phyloP scores from a whole-genome alignment of 1,284 basidiomycete genomes.

The Ceratobasidium sp. region DNA sequence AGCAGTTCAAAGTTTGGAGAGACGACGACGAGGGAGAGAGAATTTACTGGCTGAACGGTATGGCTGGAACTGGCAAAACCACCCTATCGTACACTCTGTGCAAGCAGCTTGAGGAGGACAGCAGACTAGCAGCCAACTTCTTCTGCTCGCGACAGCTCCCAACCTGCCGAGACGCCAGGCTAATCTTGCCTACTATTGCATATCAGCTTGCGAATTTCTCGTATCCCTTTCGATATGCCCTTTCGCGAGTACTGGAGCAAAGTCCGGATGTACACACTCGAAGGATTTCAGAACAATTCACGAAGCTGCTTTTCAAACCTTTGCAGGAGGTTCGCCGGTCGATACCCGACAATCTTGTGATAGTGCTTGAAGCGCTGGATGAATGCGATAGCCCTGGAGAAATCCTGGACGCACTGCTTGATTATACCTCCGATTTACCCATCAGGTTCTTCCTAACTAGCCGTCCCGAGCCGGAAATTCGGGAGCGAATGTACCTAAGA shows the following conservation, averaged over 20 bases:
- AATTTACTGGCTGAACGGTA: slow-evolving; percentile 25
- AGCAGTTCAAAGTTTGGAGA: neutral
- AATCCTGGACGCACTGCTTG: neutral
- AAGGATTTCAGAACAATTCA: neutral
- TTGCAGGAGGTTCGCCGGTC: neutral
- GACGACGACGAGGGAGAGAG: neutral
- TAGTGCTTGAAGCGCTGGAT: neutral
- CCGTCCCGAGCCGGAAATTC: slow-evolving; percentile 17
- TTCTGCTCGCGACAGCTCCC: neutral
- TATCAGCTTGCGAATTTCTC: neutral
- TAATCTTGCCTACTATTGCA: neutral
- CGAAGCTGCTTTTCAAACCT: neutral
- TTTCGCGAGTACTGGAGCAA: neutral
- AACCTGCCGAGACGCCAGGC: neutral
- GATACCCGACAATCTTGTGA: neutral
- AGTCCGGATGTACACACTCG: neutral
- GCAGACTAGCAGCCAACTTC: neutral
- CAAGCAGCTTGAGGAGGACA: neutral
- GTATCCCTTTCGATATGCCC: neutral
- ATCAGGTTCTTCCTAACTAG: slow-evolving; percentile 27
- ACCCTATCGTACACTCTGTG: neutral
- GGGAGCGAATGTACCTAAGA: neutral
- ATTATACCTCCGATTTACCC: neutral
- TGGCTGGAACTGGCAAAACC: slow-evolving; percentile 5
- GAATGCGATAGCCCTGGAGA: neutral